Evolutionary conservation across 2,329 filamentous ascomycete species (phyloP).

Genomic region (Aspergillus sp.): DNA sequence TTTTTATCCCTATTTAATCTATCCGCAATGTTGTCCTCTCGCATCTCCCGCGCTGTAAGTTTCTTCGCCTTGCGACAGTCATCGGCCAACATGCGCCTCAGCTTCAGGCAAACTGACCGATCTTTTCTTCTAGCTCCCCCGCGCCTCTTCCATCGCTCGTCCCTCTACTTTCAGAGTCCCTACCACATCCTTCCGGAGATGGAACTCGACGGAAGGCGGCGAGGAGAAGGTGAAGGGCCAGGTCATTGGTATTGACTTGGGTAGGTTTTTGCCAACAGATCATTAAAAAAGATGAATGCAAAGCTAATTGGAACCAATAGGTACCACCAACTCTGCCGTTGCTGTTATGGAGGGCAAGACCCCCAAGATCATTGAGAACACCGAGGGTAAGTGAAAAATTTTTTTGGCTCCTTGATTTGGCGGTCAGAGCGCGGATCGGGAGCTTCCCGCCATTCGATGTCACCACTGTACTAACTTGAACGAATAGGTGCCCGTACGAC

Average conservation of each 20-base stretch:
- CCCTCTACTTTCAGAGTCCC: constrained; percentile 69
- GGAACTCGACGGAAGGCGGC: constrained; percentile 53
- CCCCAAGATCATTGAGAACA: constrained; percentile 96
- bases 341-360: constrained; percentile 96
- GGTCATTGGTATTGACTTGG: constrained; percentile 97
- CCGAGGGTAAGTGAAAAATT: constrained; percentile 67
- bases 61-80: constrained; percentile 2
- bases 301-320: constrained; percentile 39
- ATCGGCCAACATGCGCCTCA: not conserved
- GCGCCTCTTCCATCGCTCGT: constrained; percentile 70
- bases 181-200: constrained; percentile 66
- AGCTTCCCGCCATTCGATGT: not conserved
- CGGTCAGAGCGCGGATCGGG: not conserved
- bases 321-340: constrained; percentile 95
- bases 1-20: constrained; percentile 32
- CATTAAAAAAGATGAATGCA: not conserved
- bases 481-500: constrained; percentile 77
- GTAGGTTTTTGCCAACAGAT: constrained; percentile 50
- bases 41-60: constrained; percentile 74
- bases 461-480: constrained; percentile 17
- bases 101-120: constrained; percentile 17
- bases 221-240: constrained; percentile 86
- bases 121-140: constrained; percentile 62
- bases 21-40: constrained; percentile 68
- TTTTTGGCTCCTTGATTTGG: constrained; percentile 14